These are phyloP conservation scores for Ceratobasidium sp. DNA, from an alignment of 1,284 basidiomycete genomes.

Conservation along the genomic window DNA sequence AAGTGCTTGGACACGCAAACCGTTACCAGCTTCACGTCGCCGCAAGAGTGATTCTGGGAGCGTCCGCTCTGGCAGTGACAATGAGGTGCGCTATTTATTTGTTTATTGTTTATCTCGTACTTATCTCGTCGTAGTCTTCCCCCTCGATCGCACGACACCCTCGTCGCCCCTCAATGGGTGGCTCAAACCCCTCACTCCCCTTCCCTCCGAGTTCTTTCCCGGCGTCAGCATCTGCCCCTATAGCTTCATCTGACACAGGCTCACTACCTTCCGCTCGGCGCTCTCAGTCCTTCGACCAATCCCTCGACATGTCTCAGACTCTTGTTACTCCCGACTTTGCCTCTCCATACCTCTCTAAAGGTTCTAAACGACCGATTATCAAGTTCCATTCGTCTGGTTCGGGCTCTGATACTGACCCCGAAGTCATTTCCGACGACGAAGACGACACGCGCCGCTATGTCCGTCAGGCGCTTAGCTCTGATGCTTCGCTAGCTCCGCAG, in stretches of 20 bases:
- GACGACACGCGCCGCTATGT: slow-evolving; percentile 60
- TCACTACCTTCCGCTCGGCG: slow-evolving; percentile 43
- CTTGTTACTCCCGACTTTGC: slow-evolving; percentile 19
- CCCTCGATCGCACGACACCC: slow-evolving; percentile 55
- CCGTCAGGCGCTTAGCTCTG: slow-evolving; percentile 65
- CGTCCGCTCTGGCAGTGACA: slow-evolving; percentile 50
- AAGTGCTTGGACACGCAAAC: slow-evolving; percentile 76
- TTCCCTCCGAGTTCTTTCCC: slow-evolving; percentile 54
- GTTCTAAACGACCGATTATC: slow-evolving; percentile 26
- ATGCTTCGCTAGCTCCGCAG: slow-evolving; percentile 69
- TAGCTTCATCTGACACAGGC: slow-evolving; percentile 34
- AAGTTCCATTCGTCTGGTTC: slow-evolving; percentile 42
- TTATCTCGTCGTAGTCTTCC: slow-evolving; percentile 28
- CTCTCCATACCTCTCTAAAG: neutral
- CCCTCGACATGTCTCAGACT: slow-evolving; percentile 37
- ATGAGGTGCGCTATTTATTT: slow-evolving; percentile 29
- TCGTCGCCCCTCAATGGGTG: slow-evolving; percentile 76
- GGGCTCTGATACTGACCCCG: slow-evolving; percentile 53
- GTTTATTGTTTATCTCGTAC: neutral
- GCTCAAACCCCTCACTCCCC: slow-evolving; percentile 63
- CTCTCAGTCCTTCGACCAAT: slow-evolving; percentile 42
- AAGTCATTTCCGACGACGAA: slow-evolving; percentile 52
- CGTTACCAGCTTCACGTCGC: slow-evolving; percentile 62
- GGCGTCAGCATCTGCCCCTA: slow-evolving; percentile 28
- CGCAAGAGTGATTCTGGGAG: slow-evolving; percentile 77